Conservation (phyloP, 2,329 filamentous ascomycete species). For the Thelonectria olida region DNA sequence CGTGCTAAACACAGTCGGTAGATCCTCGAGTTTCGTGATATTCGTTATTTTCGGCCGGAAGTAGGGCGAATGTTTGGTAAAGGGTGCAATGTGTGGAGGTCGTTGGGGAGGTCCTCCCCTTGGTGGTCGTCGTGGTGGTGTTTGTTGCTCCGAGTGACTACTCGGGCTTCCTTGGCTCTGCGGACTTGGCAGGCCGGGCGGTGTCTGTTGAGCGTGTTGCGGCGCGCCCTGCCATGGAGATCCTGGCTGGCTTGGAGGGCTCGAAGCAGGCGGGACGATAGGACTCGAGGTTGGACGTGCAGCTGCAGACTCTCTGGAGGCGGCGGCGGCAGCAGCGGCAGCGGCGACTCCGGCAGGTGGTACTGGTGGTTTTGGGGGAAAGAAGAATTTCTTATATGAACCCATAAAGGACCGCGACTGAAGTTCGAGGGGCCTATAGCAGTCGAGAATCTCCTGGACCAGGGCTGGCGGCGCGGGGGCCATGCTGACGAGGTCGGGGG, state of each 20-base stretch:
- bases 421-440: conserved; percentile 50
- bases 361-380: conserved; percentile 33
- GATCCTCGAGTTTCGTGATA: conserved; percentile 44
- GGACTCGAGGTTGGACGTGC: conserved; percentile 19
- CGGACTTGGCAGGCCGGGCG: conserved; percentile 44
- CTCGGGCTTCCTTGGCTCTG: conserved; percentile 45
- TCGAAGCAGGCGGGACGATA: conserved; percentile 21
- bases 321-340: too few species aligned
- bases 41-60: conserved; percentile 44
- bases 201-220: conserved; percentile 6
- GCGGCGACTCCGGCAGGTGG: conserved; percentile 6
- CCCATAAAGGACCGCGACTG: conserved; percentile 52
- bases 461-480: conserved; percentile 48
- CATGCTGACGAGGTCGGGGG: conserved; percentile 48
- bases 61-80: conserved; percentile 50
- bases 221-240: conserved; percentile 34
- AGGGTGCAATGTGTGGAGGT: conserved; percentile 47
- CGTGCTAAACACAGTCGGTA: conserved; percentile 44
- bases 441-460: conserved; percentile 51
- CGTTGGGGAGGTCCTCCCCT: conserved; percentile 26
- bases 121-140: conserved; percentile 28
- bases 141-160: conserved; percentile 29
- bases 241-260: conserved; percentile 40
- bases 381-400: conserved; percentile 48
- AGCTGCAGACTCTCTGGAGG: too few species aligned